Evolutionary conservation across 78 protist genomes (phyloP).

Genomic region (Salpingoeca rosetta): DNA sequence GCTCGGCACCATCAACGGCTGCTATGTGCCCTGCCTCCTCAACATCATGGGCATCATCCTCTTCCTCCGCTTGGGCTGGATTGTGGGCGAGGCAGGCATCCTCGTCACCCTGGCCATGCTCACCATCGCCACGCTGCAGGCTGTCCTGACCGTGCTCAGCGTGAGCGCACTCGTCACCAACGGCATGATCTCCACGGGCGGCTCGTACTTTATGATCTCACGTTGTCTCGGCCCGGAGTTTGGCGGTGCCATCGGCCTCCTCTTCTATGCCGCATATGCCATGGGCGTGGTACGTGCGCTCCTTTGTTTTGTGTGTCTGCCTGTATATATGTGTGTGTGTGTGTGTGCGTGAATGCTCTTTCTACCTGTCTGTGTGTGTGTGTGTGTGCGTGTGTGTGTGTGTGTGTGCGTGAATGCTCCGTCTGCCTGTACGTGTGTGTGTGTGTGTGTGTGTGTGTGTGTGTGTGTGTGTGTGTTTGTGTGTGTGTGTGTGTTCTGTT

Average conservation of each 20-base stretch:
- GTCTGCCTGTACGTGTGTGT: too few species aligned
- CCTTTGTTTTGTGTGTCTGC: too few species aligned
- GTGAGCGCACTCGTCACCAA: slow-evolving; percentile 67
- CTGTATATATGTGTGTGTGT: too few species aligned
- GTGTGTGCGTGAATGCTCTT: too few species aligned
- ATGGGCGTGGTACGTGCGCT: slow-evolving; percentile 39
- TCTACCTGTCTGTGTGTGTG: too few species aligned
- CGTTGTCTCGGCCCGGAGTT: slow-evolving; percentile 69
- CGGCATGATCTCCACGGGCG: slow-evolving; percentile 57
- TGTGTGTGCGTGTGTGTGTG: too few species aligned
- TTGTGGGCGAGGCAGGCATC: slow-evolving; percentile 53
- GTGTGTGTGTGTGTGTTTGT: too few species aligned
- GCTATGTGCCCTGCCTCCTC: slow-evolving; percentile 8
- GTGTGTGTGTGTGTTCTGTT: too few species aligned
- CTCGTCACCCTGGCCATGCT: slow-evolving; percentile 13
- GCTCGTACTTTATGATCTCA: slow-evolving; percentile 53
- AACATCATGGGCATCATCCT: slow-evolving; percentile 44
- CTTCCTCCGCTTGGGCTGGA: slow-evolving; percentile 52
- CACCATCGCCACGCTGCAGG: neutral
- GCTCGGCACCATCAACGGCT: neutral
- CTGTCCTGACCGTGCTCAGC: slow-evolving; percentile 45
- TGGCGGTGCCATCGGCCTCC: slow-evolving; percentile 61
- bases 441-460: too few species aligned
- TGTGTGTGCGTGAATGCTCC: too few species aligned
- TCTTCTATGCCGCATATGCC: slow-evolving; percentile 46